phyloP scores from a whole-genome alignment of 495 filamentous ascomycete genomes.

The Talaromyces ruber region DNA sequence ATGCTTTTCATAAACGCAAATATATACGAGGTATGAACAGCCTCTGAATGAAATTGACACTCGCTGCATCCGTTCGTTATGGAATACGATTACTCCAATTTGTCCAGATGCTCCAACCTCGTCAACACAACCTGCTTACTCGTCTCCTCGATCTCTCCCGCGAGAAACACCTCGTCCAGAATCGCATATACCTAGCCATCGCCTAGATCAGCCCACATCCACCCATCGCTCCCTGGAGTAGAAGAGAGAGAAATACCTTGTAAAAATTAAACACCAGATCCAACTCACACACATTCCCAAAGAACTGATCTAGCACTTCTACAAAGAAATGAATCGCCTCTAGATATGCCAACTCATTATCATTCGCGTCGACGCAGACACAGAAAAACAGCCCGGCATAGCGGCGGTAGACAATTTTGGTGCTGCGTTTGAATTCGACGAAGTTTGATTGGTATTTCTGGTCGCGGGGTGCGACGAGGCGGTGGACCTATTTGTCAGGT shows the following conservation, averaged over 20 bases:
- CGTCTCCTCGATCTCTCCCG: conserved; percentile 96
- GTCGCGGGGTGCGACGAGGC: conserved; percentile 91
- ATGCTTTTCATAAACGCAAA: neutral
- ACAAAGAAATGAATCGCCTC: conserved; percentile 99
- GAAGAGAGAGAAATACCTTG: conserved; percentile 46
- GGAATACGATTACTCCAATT: conserved; percentile 59
- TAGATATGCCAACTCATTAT: conserved; percentile 94
- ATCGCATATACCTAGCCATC: conserved; percentile 83
- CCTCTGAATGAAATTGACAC: neutral
- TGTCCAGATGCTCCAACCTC: conserved; percentile 89
- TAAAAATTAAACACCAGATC: conserved; percentile 99
- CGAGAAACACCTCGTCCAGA: conserved; percentile 92
- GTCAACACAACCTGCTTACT: conserved; percentile 97
- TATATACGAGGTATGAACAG: neutral
- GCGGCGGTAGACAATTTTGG: conserved; percentile 89
- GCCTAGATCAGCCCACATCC: neutral
- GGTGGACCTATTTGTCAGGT: conserved; percentile 60
- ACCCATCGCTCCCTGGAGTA: neutral
- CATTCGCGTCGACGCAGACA: conserved; percentile 96
- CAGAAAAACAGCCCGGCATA: conserved; percentile 98
- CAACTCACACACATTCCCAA: conserved; percentile 97
- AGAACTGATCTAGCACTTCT: conserved; percentile 95
- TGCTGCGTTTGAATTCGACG: conserved; percentile 77
- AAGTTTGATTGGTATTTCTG: conserved; percentile 99
- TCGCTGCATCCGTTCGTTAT: neutral